phyloP scores from a whole-genome alignment of 2,329 filamentous ascomycete genomes.

The Microdochium trichocladiopsis region DNA sequence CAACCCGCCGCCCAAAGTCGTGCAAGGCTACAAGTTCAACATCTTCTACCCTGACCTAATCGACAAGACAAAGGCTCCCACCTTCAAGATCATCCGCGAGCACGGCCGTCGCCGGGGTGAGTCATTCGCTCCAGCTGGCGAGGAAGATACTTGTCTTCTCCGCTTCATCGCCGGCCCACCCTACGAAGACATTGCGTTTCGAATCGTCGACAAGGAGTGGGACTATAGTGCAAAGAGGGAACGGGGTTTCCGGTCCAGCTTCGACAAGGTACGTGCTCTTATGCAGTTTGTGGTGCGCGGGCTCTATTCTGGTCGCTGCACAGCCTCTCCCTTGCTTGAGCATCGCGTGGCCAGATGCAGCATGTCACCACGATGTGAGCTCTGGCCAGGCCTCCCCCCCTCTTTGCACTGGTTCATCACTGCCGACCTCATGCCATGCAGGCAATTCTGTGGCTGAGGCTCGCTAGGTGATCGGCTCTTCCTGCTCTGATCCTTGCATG shows the following conservation, averaged over 20 bases:
- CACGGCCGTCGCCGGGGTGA: constrained; percentile 83
- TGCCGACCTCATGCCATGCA: not conserved
- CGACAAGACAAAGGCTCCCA: constrained; percentile 89
- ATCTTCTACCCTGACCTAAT: constrained; percentile 98
- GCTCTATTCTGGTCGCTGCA: constrained; percentile 3
- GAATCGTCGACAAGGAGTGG: constrained; percentile 98
- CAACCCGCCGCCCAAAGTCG: constrained; percentile 94
- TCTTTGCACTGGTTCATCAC: not conserved
- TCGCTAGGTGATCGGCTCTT: not conserved
- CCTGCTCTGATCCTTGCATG: not conserved
- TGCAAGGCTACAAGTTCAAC: constrained; percentile 99
- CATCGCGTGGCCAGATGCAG: constrained; percentile 8
- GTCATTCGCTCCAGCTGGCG: constrained; percentile 85
- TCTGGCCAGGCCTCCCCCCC: not conserved
- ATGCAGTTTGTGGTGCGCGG: not conserved
- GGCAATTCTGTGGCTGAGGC: not conserved
- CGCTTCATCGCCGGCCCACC: constrained; percentile 92
- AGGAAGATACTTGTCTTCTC: constrained; percentile 95
- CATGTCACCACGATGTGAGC: not conserved
- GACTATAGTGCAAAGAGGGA: constrained; percentile 96
- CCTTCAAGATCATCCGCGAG: constrained; percentile 92
- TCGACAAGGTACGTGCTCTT: constrained; percentile 75
- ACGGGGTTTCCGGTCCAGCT: constrained; percentile 90
- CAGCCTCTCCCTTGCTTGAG: constrained; percentile 6
- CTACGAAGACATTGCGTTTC: constrained; percentile 94